Evolutionary conservation across 768 basidiomycete species (phyloP).

Genomic region (Boletus pseudopeckii): DNA sequence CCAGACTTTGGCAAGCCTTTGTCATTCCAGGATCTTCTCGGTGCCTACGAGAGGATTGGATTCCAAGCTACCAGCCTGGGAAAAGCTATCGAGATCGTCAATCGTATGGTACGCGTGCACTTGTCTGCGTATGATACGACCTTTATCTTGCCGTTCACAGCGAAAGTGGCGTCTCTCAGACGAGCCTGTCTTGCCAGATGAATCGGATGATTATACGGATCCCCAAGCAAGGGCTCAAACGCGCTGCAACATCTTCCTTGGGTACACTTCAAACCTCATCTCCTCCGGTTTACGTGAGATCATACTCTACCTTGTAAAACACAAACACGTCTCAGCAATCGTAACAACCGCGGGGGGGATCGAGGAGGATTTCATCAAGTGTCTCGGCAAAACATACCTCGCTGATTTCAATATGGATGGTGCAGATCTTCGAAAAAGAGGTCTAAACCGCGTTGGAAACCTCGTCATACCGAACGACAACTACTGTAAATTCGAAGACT

Average conservation of each 20-base stretch:
- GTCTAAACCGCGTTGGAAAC: slow-evolving; percentile 98
- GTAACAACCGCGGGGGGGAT: slow-evolving; percentile 98
- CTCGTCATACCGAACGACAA: slow-evolving; percentile 96
- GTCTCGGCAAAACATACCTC: slow-evolving; percentile 93
- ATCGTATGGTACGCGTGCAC: slow-evolving; percentile 72
- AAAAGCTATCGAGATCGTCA: slow-evolving; percentile 83
- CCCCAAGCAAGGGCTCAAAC: slow-evolving; percentile 63
- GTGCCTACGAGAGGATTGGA: slow-evolving; percentile 85
- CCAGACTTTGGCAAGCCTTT: slow-evolving; percentile 77
- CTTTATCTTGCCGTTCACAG: slow-evolving; percentile 37
- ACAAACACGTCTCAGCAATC: slow-evolving; percentile 82
- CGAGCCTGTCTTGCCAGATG: slow-evolving; percentile 69
- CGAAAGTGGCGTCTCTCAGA: slow-evolving; percentile 87
- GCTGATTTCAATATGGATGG: slow-evolving; percentile 93
- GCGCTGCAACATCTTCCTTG: slow-evolving; percentile 88
- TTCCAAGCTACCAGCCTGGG: slow-evolving; percentile 97
- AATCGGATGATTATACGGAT: slow-evolving; percentile 60
- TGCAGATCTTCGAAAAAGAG: slow-evolving; percentile 76
- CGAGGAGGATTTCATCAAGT: slow-evolving; percentile 99
- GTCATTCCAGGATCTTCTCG: slow-evolving; percentile 66
- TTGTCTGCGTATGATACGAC: neutral
- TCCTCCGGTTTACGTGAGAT: slow-evolving; percentile 96
- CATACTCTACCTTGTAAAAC: slow-evolving; percentile 87
- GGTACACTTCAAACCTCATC: slow-evolving; percentile 98
- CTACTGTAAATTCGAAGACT: slow-evolving; percentile 99